A percentile compares a stretch with the other conserved stretches of the same genome.
Evolutionary conservation across 768 basidiomycete species (phyloP).

Genomic region (Hebeloma cylindrosporum): DNA sequence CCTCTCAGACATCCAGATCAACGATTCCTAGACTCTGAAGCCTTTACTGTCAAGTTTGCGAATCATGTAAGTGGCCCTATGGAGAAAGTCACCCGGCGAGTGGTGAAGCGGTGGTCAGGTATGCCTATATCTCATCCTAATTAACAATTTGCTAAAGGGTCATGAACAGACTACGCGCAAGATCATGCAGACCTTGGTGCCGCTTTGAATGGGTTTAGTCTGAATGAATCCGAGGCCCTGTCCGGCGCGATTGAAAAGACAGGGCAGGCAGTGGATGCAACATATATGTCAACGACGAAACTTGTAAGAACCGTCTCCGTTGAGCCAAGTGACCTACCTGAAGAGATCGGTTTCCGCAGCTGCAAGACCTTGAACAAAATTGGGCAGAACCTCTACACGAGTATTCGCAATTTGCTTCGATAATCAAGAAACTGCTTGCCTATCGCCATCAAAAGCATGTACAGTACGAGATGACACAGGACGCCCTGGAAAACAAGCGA

Average conservation of each 20-base stretch:
- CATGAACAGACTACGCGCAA: conserved; percentile 64
- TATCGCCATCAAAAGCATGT: conserved; percentile 98
- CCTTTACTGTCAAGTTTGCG: conserved; percentile 94
- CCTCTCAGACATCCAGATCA: conserved; percentile 93
- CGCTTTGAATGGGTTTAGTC: conserved; percentile 87
- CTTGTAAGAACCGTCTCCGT: conserved; percentile 52
- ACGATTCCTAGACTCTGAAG: conserved; percentile 93
- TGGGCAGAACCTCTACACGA: conserved; percentile 97
- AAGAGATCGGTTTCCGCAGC: conserved; percentile 40
- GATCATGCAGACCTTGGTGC: conserved; percentile 93
- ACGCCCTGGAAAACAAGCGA: conserved; percentile 79
- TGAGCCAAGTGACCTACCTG: neutral
- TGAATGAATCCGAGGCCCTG: conserved; percentile 75
- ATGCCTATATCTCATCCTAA: conserved; percentile 24
- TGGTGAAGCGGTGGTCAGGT: conserved; percentile 95
- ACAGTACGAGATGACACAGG: conserved; percentile 97
- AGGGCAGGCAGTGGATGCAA: conserved; percentile 93
- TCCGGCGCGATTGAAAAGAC: conserved; percentile 93
- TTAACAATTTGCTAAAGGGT: conserved; percentile 6
- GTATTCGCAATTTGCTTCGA: conserved; percentile 90
- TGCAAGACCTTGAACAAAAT: conserved; percentile 91
- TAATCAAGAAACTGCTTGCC: conserved; percentile 91
- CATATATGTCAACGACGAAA: conserved; percentile 88
- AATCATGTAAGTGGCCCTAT: conserved; percentile 88
- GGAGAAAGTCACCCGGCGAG: conserved; percentile 94